Base-by-base conservation (phyloP, 2,329 filamentous ascomycete genomes). In the Fusarium sp. region DNA sequence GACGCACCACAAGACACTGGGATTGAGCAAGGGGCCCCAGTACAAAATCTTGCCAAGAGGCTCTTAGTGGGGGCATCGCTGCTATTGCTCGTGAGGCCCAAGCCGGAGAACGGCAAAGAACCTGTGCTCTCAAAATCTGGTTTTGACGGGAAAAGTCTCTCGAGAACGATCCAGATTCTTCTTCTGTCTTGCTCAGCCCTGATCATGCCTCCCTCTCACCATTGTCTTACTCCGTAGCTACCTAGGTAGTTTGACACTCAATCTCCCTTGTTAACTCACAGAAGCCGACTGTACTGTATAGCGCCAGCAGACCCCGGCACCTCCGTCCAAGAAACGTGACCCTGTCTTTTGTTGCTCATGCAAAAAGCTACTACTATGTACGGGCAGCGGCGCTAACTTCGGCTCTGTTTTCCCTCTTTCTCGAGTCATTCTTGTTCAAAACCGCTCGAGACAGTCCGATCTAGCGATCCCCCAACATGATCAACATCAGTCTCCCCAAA, bases 1-100 rank as follows among this genome's bases (percentile, higher is more conserved):
- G 31, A 48, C 19, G 19, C 19, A 19, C 19, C 50, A 40, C 36
- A 47, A 28, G 15, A 34, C 43, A 42, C 58, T 48, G 40, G 50
- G 44, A 49, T 34, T 41, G n/a, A 47, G 34, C 52, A 44, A 38
- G 54, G 61, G 38, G 9, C 48, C 61, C 62, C 45, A 19, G 62
- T 38, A n/a, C 52, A 49, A 54, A 62, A 42, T 53, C 35, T 51
- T 55, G 65, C 68, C 61, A 70, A 70, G 64, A 46, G 42, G 32
- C 29, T 45, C 58, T 58, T 40, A 59, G 68, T 66, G 68, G 68
- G 61, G 65, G 41, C 34, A 34, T 22, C 52, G 64, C 48, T 65
- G 53, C 53, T 40, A 34, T 26, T 24, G 34, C 53, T 49, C 34
- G 36, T n/a, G 29, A 49, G 44, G 38, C 47, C 62, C 62, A 65